Base-by-base conservation (phyloP, 306 rosid species). In the Quercus variabilis region DNA sequence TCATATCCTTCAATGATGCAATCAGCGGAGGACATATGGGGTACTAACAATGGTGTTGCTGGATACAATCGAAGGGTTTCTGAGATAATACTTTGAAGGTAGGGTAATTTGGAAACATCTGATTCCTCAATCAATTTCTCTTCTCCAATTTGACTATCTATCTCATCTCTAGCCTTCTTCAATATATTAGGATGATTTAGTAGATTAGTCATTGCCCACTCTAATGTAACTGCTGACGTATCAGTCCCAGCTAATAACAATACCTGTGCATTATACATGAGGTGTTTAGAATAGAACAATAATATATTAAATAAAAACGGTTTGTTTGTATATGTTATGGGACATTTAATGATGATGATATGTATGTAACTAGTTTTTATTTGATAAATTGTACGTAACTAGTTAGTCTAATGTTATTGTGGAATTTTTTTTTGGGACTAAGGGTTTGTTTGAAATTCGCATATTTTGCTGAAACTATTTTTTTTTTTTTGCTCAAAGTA, bases 41-140 rank as follows among this genome's bases (percentile, higher is more conserved):
- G 65, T 11, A 59, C 4, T 3, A 59, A 14, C 17, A 59, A 4
- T 23, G 65, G 65, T 4, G 65, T 14, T 9, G 65, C 28, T 3
- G 65, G 65, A 13, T 59, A 23, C 31, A 59, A n/a, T 1, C 89
- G 65, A 11, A 86, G 80, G 10, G 86, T 82, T 60, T 86, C 85
- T 1, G 74, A 83, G 62, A 83, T 74, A 3, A 86, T 76, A 69
- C 46, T 69, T 74, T 82, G 78, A 26, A 86, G 89, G 72, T 73
- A 83, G 2, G 54, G 75, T 8, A 86, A 69, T 63, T 83, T 86
- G 18, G 80, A 20, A 3, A 86, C 2, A 4, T 83, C 89, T 0
- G 76, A 21, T 71, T 86, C 89, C 21, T 83, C 82, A 3, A 86
- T 56, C 4, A 83, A 41, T 11, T 41, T 56, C 2, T 85, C 72